phyloP scores from a whole-genome alignment of 805 yeast genomes.

The Lipomyces lipofer region DNA sequence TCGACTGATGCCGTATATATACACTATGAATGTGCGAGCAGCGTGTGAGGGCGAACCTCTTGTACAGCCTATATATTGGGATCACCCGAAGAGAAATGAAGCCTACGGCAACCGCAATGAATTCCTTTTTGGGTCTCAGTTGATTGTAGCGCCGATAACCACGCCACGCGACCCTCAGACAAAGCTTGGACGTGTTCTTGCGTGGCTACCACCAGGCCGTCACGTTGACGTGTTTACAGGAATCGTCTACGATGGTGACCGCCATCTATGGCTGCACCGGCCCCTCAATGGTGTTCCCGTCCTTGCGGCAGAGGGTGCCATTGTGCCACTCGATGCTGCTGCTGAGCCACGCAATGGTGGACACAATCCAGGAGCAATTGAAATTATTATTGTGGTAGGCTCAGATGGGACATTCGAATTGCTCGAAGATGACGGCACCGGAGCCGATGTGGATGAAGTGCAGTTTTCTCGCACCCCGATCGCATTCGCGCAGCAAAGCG shows the following conservation, averaged over 20 bases:
- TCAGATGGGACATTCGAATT: background rate
- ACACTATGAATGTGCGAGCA: background rate
- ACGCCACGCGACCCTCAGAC: conserved; percentile 1
- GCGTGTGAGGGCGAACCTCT: background rate
- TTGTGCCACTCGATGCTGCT: conserved; percentile 2
- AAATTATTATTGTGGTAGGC: background rate
- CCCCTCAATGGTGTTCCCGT: background rate
- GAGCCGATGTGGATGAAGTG: background rate
- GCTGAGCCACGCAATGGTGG: background rate
- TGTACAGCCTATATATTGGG: conserved; percentile 2
- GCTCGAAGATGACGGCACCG: conserved; percentile 3
- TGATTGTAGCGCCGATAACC: background rate
- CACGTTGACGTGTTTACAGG: conserved; percentile 1
- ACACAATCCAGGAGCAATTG: background rate
- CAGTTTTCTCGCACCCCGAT: conserved; percentile 1
- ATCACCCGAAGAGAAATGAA: background rate
- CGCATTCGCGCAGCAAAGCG: background rate
- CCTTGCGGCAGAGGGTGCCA: conserved; percentile 1
- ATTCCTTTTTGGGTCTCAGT: background rate
- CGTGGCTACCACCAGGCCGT: conserved; percentile 1
- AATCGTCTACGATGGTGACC: background rate
- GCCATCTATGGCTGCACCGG: conserved; percentile 1
- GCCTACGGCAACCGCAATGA: background rate
- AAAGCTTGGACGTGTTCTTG: background rate
- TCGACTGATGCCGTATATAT: conserved; percentile 1